These are phyloP conservation scores for Primulina huaijiensis DNA, from an alignment of 257 asterid species.

Conservation along the genomic window DNA sequence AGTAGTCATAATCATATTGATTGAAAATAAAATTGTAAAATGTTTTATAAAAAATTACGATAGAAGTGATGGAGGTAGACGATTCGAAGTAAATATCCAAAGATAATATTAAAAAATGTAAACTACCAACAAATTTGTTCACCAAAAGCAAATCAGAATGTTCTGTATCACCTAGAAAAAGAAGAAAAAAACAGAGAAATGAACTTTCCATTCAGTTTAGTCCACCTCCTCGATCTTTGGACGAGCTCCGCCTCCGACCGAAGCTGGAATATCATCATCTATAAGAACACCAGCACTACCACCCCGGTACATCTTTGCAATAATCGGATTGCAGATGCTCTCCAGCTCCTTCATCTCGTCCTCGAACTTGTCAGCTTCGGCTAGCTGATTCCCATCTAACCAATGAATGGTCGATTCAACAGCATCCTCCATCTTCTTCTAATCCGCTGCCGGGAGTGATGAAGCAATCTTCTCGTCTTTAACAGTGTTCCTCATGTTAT, in stretches of 20 bases:
- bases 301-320: slow-evolving; percentile 30
- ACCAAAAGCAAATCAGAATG: no score
- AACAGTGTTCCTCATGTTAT: slow-evolving; percentile 67
- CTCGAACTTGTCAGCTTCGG: slow-evolving; percentile 38
- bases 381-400: slow-evolving; percentile 43
- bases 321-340: slow-evolving; percentile 27
- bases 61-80: no score
- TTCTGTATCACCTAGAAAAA: no score
- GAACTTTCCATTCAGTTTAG: slow-evolving; percentile 21
- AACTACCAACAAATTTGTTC: no score
- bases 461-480: slow-evolving; percentile 57
- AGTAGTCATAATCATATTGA: no score
- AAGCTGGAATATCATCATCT: slow-evolving; percentile 51
- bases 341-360: slow-evolving; percentile 50
- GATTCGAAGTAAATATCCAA: no score
- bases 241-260: slow-evolving; percentile 41
- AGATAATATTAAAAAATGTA: no score
- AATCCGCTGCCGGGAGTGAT: slow-evolving; percentile 33
- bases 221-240: slow-evolving; percentile 70
- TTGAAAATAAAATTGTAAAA: no score
- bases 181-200: no score
- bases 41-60: no score
- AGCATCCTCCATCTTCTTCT: slow-evolving; percentile 57
- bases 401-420: slow-evolving; percentile 42
- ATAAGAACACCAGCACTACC: slow-evolving; percentile 52